Conservation (phyloP, 1,284 basidiomycete species). For the Rhodotorula sp. region DNA sequence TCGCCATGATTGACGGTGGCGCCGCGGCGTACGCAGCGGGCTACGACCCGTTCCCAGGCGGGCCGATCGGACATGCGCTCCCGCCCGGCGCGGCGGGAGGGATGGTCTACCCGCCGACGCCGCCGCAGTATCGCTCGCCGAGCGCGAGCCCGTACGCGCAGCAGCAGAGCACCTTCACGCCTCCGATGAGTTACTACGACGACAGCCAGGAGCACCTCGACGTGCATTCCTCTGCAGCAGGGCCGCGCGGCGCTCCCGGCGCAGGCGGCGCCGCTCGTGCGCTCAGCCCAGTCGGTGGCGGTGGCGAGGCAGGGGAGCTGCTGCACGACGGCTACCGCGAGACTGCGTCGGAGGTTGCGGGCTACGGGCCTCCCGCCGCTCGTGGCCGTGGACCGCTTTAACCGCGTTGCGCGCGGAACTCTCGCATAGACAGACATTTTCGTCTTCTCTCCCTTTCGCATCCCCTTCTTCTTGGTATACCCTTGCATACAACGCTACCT, state of each 20-base stretch:
- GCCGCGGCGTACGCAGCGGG: conserved; percentile 1
- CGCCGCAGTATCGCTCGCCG: conserved; percentile 18
- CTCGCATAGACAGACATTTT: not conserved
- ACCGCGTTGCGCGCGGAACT: not conserved
- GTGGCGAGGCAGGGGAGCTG: not conserved
- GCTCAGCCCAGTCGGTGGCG: not conserved
- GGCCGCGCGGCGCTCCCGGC: conserved; percentile 1
- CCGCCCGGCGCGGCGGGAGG: not conserved
- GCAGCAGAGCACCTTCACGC: not conserved
- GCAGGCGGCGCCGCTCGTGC: conserved; percentile 1
- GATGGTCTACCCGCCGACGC: conserved; percentile 23
- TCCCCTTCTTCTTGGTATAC: not conserved
- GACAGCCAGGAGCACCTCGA: not conserved
- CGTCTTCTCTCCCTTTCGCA: not conserved
- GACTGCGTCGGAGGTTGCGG: conserved; percentile 5
- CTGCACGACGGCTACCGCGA: not conserved
- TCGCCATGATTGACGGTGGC: conserved; percentile 27
- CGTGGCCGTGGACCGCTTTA: not conserved
- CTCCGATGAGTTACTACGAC: not conserved
- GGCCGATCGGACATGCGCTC: not conserved
- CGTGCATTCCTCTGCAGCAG: not conserved
- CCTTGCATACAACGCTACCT: too few species aligned
- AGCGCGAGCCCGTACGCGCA: not conserved
- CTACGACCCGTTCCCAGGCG: conserved; percentile 25
- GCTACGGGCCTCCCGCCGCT: not conserved